Evolutionary conservation across 176 grass and related monocot species (phyloP).

Genomic region (Carex scoparia): DNA sequence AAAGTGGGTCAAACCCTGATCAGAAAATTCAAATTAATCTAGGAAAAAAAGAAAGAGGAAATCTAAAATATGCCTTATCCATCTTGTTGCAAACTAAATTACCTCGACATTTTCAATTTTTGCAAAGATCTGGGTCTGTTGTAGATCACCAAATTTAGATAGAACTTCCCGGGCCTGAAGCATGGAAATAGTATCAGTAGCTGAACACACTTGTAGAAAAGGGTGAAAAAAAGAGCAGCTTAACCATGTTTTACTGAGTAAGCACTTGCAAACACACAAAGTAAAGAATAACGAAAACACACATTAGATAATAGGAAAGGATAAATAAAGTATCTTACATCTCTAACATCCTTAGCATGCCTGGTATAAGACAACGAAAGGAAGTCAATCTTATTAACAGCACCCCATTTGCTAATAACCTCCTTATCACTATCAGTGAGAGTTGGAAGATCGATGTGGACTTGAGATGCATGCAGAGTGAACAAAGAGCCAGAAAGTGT

Average conservation of each 20-base stretch:
- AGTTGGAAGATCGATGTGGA: slow-evolving; percentile 84
- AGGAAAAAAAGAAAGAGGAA: background rate
- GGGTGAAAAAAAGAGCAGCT: background rate
- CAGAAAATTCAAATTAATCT: slow-evolving; percentile 3
- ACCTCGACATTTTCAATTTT: slow-evolving; percentile 99
- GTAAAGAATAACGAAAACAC: background rate
- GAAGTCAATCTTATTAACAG: slow-evolving; percentile 96
- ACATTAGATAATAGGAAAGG: background rate
- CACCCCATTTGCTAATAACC: slow-evolving; percentile 91
- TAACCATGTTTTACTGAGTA: slow-evolving; percentile 1
- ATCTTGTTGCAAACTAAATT: slow-evolving; percentile 28
- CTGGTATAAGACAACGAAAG: slow-evolving; percentile 96
- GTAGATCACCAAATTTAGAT: slow-evolving; percentile 78
- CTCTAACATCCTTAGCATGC: slow-evolving; percentile 83
- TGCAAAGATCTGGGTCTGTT: slow-evolving; percentile 96
- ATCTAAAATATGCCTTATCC: background rate
- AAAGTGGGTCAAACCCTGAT: slow-evolving; percentile 91
- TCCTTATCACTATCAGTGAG: slow-evolving; percentile 84
- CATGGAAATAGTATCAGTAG: background rate
- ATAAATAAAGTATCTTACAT: slow-evolving; percentile 39
- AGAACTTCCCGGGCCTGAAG: slow-evolving; percentile 73
- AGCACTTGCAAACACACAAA: background rate
- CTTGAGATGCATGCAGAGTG: slow-evolving; percentile 84
- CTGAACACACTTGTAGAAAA: background rate
- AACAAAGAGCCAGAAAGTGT: slow-evolving; percentile 84